Evolutionary conservation across 768 basidiomycete genomes (phyloP).

Genomic region (Megacollybia marginata): DNA sequence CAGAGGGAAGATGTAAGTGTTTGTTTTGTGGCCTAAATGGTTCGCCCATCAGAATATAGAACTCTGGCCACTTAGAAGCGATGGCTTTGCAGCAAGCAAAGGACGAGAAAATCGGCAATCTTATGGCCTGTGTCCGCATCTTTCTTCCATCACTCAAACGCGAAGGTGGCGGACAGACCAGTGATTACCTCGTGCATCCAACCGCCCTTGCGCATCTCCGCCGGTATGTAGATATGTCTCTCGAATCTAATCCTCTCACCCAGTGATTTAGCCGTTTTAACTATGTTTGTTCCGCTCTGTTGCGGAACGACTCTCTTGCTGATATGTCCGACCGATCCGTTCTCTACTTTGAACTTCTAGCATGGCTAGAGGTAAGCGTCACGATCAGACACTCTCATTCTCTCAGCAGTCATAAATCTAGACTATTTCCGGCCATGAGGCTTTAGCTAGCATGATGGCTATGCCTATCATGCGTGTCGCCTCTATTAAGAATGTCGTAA

Average conservation of each 20-base stretch:
- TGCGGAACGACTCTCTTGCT: conserved; percentile 86
- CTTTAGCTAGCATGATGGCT: conserved; percentile 90
- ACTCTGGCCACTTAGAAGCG: conserved; percentile 75
- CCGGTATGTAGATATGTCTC: conserved; percentile 19
- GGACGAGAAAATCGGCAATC: conserved; percentile 64
- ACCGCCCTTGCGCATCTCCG: conserved; percentile 89
- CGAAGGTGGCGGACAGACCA: conserved; percentile 66
- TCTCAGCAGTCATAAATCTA: conserved; percentile 18
- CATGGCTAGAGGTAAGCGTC: conserved; percentile 77
- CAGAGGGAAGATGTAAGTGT: conserved; percentile 75
- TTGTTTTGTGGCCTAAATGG: neutral
- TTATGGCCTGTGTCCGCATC: conserved; percentile 67
- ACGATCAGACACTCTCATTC: neutral
- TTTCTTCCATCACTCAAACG: conserved; percentile 82
- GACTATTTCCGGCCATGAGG: conserved; percentile 92
- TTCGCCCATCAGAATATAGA: neutral
- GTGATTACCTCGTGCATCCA: conserved; percentile 90
- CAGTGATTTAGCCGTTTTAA: conserved; percentile 54
- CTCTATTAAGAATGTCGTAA: conserved; percentile 55
- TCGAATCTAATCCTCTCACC: no score
- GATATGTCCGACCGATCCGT: conserved; percentile 88
- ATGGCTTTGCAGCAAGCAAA: conserved; percentile 61
- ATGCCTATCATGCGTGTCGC: conserved; percentile 92
- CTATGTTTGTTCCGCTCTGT: conserved; percentile 74
- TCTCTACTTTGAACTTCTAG: conserved; percentile 83